Evolutionary conservation across 2,329 filamentous ascomycete species (phyloP).

Genomic region (Chaetomium strumarium): DNA sequence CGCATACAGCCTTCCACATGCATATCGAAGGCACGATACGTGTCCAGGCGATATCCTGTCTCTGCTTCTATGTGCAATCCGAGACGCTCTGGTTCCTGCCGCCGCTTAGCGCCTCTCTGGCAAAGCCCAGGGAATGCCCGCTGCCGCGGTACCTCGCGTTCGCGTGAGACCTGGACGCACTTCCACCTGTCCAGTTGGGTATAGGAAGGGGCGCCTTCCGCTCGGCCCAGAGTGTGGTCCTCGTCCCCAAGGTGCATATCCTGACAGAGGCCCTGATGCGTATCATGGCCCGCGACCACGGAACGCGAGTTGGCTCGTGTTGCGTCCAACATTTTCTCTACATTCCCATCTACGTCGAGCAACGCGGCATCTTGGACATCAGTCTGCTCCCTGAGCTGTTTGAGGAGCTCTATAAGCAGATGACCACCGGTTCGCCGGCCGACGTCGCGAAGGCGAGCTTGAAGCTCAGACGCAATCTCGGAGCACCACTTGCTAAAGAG

Average conservation of each 20-base stretch:
- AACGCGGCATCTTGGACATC: not conserved
- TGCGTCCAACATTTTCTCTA: not conserved
- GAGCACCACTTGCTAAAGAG: too few relatives aligned
- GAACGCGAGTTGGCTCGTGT: not conserved
- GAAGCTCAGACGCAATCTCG: too few relatives aligned
- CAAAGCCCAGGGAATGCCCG: not conserved
- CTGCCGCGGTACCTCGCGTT: conserved; percentile 2
- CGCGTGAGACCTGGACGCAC: not conserved
- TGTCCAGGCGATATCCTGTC: too few relatives aligned
- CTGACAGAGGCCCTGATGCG: conserved; percentile 3
- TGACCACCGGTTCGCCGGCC: too few relatives aligned
- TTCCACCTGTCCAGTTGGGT: not conserved
- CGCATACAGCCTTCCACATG: not conserved
- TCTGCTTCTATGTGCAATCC: not conserved
- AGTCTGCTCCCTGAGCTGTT: not conserved
- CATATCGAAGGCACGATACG: not conserved
- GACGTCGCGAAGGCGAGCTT: too few relatives aligned
- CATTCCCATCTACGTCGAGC: not conserved
- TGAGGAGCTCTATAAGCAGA: not conserved
- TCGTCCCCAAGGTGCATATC: not conserved
- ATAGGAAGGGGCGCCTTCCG: not conserved
- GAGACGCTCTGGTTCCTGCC: conserved; percentile 3
- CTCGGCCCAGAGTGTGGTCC: not conserved
- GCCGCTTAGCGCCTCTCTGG: not conserved
- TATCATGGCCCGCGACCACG: not conserved